A percentile compares a stretch with the other conserved stretches of the same genome.
Conservation (phyloP, 2,329 filamentous ascomycete species). For the Monosporascus sp. region DNA sequence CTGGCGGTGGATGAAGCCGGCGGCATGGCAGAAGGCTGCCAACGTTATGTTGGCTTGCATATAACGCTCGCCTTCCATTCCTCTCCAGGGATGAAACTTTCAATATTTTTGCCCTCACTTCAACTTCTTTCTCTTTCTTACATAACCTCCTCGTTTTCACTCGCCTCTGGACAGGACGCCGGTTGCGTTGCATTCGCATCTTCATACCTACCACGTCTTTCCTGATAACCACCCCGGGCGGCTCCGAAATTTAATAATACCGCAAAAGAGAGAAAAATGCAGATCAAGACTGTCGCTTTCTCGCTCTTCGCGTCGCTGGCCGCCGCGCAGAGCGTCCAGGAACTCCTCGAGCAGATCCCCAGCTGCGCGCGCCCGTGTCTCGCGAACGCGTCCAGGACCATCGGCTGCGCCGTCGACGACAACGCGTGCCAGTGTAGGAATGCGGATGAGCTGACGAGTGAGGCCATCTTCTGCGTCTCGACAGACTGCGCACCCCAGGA, state of each 20-base stretch:
- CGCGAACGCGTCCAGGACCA: slow-evolving; percentile 20
- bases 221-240: neutral
- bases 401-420: slow-evolving; percentile 31
- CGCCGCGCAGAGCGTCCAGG: slow-evolving; percentile 18
- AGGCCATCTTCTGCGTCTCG: slow-evolving; percentile 31
- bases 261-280: slow-evolving; percentile 18
- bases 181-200: too few relatives aligned
- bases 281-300: slow-evolving; percentile 21
- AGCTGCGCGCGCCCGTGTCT: slow-evolving; percentile 35
- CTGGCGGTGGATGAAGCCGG: too few relatives aligned
- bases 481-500: slow-evolving; percentile 29
- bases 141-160: too few relatives aligned
- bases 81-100: too few relatives aligned
- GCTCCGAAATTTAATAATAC: slow-evolving; percentile 1
- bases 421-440: slow-evolving; percentile 34
- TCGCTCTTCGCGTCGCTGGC: slow-evolving; percentile 19
- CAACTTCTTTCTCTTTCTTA: too few relatives aligned
- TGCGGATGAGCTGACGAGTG: slow-evolving; percentile 27
- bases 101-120: too few relatives aligned
- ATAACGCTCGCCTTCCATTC: too few relatives aligned
- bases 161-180: too few relatives aligned
- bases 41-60: too few relatives aligned
- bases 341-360: slow-evolving; percentile 29
- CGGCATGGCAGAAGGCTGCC: too few relatives aligned
- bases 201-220: too few relatives aligned